These are phyloP conservation scores for Kwoniella pini DNA, from an alignment of 768 basidiomycete species.

Conservation along the genomic window DNA sequence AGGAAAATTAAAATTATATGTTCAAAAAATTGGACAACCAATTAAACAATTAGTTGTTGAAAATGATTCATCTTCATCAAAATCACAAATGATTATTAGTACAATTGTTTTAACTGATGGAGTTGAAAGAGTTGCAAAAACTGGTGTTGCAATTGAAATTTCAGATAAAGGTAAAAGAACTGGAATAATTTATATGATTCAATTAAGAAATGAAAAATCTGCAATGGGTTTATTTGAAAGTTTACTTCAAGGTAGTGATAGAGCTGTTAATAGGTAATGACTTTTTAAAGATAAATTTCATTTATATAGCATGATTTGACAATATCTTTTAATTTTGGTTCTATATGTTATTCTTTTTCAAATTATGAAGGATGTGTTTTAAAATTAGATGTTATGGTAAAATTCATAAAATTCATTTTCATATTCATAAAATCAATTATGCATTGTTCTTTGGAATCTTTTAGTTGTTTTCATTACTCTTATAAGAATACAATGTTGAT, in stretches of 20 bases:
- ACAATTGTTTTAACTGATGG: conserved; percentile 95
- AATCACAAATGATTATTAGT: conserved; percentile 74
- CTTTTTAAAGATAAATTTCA: not conserved
- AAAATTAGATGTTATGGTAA: too few relatives aligned
- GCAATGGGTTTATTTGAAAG: conserved; percentile 83
- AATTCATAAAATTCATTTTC: too few relatives aligned
- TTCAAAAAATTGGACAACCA: conserved; percentile 72
- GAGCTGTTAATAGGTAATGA: conserved; percentile 55
- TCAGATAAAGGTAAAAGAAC: conserved; percentile 88
- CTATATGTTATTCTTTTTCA: too few relatives aligned
- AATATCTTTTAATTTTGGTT: too few relatives aligned
- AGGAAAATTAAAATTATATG: conserved; percentile 82
- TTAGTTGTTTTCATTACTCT: too few relatives aligned
- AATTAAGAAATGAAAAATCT: conserved; percentile 82
- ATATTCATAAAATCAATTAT: too few relatives aligned
- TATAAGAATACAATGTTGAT: too few relatives aligned
- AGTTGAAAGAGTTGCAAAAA: conserved; percentile 97
- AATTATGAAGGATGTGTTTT: too few relatives aligned
- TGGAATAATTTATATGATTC: conserved; percentile 96
- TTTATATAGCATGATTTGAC: too few relatives aligned
- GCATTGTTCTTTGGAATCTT: too few relatives aligned
- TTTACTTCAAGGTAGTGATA: conserved; percentile 82
- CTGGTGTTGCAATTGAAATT: conserved; percentile 93
- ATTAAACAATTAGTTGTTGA: conserved; percentile 96
- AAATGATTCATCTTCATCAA: conserved; percentile 70